A percentile compares a stretch with the other conserved stretches of the same genome.
These are phyloP conservation scores for Leccinum pallidistipes DNA, from an alignment of 1,284 basidiomycete genomes.

Conservation along the genomic window DNA sequence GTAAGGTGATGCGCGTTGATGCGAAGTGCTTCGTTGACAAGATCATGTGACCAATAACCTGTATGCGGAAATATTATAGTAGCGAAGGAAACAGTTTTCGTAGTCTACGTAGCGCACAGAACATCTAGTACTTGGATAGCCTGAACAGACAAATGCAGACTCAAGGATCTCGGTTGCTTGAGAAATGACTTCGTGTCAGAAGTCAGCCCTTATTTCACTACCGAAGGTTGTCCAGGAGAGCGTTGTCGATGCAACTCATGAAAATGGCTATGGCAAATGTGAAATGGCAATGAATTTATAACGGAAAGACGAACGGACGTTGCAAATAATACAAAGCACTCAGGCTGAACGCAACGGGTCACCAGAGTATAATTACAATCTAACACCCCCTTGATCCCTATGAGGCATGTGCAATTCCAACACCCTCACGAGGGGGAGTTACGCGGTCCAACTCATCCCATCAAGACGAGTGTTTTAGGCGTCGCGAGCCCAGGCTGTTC, in stretches of 20 bases:
- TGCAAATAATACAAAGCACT: slow-evolving; percentile 88
- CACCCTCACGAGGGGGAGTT: slow-evolving; percentile 83
- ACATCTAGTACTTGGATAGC: slow-evolving; percentile 26
- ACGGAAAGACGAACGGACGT: slow-evolving; percentile 53
- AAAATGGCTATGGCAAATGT: slow-evolving; percentile 57
- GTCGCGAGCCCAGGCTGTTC: slow-evolving; percentile 67
- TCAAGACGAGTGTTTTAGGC: slow-evolving; percentile 69
- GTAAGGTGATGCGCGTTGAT: too few species aligned
- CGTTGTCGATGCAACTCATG: slow-evolving; percentile 60
- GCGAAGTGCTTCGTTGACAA: too few species aligned
- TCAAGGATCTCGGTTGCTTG: slow-evolving; percentile 30
- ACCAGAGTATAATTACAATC: background rate
- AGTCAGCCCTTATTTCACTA: slow-evolving; percentile 61
- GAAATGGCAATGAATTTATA: background rate
- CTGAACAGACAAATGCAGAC: slow-evolving; percentile 81
- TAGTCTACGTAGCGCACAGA: background rate
- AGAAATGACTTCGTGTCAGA: slow-evolving; percentile 16
- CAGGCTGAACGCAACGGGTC: background rate
- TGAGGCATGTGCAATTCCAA: slow-evolving; percentile 91
- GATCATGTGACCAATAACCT: too few species aligned
- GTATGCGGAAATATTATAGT: too few species aligned
- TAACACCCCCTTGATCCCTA: slow-evolving; percentile 57
- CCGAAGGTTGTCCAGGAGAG: slow-evolving; percentile 68
- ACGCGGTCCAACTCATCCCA: slow-evolving; percentile 91
- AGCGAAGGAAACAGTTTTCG: too few species aligned